Evolutionary conservation across 345 rosid genomes (phyloP).

Genomic region (Physaria fendleri): DNA sequence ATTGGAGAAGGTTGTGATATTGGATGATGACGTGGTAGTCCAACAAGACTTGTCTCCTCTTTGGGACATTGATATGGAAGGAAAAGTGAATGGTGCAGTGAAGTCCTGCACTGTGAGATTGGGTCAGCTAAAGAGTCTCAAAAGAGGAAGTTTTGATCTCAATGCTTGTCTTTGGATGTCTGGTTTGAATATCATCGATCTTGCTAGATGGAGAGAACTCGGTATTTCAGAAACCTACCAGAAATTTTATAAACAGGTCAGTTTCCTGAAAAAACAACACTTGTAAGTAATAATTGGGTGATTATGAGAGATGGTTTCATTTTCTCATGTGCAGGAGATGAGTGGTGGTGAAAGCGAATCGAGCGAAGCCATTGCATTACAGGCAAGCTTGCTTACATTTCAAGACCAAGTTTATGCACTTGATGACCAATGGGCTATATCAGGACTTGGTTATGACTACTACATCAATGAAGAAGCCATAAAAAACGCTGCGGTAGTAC

Average conservation of each 20-base stretch:
- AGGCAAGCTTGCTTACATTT: conserved; percentile 73
- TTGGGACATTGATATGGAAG: conserved; percentile 71
- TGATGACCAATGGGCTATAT: conserved; percentile 55
- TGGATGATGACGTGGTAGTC: conserved; percentile 91
- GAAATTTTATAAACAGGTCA: conserved; percentile 54
- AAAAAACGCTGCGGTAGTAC: conserved; percentile 64
- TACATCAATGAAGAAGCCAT: conserved; percentile 38
- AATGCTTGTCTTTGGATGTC: conserved; percentile 85
- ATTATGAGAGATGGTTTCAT: background rate
- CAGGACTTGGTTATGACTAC: conserved; percentile 83
- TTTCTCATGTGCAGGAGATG: conserved; percentile 29
- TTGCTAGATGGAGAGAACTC: conserved; percentile 65
- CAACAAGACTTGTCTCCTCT: conserved; percentile 69
- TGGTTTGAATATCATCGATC: conserved; percentile 81
- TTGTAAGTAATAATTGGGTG: background rate
- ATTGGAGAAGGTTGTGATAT: conserved; percentile 59
- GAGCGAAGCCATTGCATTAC: conserved; percentile 45
- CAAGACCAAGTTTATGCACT: conserved; percentile 60
- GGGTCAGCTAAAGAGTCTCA: conserved; percentile 56
- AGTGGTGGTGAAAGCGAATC: conserved; percentile 39
- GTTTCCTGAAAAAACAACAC: conserved; percentile 3
- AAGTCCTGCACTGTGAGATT: conserved; percentile 61
- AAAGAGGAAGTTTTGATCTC: conserved; percentile 33
- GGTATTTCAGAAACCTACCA: conserved; percentile 51
- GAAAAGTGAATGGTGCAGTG: conserved; percentile 78